These are phyloP conservation scores for Candida dajiaensis DNA, from an alignment of 805 yeast species.

Conservation along the genomic window DNA sequence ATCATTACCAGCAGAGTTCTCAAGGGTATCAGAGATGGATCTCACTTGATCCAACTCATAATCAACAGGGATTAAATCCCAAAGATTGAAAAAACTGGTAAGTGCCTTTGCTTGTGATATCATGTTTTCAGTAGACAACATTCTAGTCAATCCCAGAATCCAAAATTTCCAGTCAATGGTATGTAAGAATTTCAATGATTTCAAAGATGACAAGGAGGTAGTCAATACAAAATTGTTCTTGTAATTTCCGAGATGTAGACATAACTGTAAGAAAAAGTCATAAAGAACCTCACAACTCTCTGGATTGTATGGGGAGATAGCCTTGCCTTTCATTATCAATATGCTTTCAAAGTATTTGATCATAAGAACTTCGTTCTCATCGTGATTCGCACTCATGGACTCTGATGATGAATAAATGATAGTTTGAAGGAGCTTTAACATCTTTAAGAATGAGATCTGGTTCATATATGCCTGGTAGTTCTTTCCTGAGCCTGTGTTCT, in stretches of 20 bases:
- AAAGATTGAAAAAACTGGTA: constrained; percentile 62
- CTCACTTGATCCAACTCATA: constrained; percentile 1
- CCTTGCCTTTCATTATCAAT: constrained; percentile 29
- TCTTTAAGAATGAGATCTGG: constrained; percentile 10
- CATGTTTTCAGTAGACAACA: constrained; percentile 59
- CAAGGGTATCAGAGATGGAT: neutral
- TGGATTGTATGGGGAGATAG: constrained; percentile 31
- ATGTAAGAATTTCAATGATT: neutral
- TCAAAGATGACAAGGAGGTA: neutral
- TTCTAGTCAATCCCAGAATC: constrained; percentile 51
- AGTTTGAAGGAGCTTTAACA: constrained; percentile 7
- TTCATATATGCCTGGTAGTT: constrained; percentile 6
- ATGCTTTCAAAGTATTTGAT: constrained; percentile 7
- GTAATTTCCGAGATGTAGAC: constrained; percentile 10
- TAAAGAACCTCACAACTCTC: constrained; percentile 37
- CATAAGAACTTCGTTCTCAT: neutral
- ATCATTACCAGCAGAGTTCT: neutral
- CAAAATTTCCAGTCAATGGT: constrained; percentile 66
- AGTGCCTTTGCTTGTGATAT: constrained; percentile 58
- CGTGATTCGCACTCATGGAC: neutral
- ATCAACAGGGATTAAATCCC: constrained; percentile 58
- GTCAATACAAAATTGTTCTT: neutral
- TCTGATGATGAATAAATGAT: constrained; percentile 2
- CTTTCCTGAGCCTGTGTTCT: neutral
- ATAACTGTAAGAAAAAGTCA: constrained; percentile 29